Percentiles rank a stretch among this genome's conserved stretches.
Conservation (phyloP, 331 rosid species). For the Acacia concinna region DNA sequence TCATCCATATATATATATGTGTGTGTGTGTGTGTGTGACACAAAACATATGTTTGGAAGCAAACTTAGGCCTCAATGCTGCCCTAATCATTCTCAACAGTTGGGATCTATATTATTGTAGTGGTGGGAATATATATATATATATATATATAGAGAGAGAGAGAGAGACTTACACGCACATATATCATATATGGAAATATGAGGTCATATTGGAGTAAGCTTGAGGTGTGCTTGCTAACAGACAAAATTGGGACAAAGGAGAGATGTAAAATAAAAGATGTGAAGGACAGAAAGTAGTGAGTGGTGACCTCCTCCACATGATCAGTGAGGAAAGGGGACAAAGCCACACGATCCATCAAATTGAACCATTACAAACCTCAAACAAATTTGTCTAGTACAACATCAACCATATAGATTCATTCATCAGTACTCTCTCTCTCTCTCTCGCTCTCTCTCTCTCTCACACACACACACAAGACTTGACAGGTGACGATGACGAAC, state of each 20-base stretch:
- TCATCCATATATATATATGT: background rate
- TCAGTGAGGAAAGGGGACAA: conserved; percentile 28
- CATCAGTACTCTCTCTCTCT: background rate
- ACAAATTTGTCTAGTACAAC: conserved; percentile 27
- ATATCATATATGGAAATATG: conserved; percentile 23
- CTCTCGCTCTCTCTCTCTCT: conserved; percentile 5
- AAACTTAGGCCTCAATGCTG: conserved; percentile 5
- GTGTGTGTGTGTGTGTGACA: too few relatives aligned
- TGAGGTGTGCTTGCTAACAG: conserved; percentile 57
- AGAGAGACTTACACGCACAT: background rate
- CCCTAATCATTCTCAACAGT: conserved; percentile 17
- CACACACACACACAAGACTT: too few relatives aligned
- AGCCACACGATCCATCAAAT: conserved; percentile 49
- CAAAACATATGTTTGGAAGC: conserved; percentile 2
- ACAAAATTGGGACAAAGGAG: conserved; percentile 43
- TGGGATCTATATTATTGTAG: background rate
- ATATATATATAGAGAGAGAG: too few relatives aligned
- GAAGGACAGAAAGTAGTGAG: conserved; percentile 56
- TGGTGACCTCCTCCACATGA: conserved; percentile 51
- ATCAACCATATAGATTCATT: background rate
- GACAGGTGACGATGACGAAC: background rate
- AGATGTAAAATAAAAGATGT: conserved; percentile 21
- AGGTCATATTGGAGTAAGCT: conserved; percentile 59
- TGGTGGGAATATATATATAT: background rate
- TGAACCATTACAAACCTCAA: conserved; percentile 27